Conservation (phyloP, 371 early-diverging fungal genomes). For the Blakeslea trispora region DNA sequence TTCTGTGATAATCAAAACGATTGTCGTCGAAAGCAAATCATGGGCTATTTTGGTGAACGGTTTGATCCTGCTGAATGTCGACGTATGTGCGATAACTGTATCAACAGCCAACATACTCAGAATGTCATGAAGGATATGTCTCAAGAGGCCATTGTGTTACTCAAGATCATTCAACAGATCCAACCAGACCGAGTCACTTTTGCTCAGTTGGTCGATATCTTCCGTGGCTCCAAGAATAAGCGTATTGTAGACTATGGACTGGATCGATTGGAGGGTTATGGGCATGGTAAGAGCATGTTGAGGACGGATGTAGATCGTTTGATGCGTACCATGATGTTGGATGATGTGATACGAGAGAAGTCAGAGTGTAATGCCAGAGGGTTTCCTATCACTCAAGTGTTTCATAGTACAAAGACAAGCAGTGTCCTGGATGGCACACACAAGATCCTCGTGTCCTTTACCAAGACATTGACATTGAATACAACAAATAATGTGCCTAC, state of each 20-base stretch:
- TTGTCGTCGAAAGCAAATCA: constrained; percentile 91
- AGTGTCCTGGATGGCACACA: constrained; percentile 2
- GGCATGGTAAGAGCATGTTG: constrained; percentile 54
- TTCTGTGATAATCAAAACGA: constrained; percentile 95
- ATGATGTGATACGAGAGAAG: constrained; percentile 5
- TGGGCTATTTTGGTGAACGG: constrained; percentile 95
- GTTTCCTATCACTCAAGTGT: constrained; percentile 23
- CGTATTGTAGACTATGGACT: constrained; percentile 55
- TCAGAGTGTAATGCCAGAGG: constrained; percentile 18
- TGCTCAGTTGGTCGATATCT: constrained; percentile 76
- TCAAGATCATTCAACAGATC: constrained; percentile 51
- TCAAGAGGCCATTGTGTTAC: constrained; percentile 54
- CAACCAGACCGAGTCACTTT: constrained; percentile 68
- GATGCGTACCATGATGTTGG: constrained; percentile 14
- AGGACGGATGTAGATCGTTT: constrained; percentile 18
- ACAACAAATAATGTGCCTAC: neutral
- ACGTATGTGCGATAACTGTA: constrained; percentile 96
- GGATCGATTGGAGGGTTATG: constrained; percentile 57
- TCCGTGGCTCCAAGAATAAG: constrained; percentile 70
- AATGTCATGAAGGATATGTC: constrained; percentile 53
- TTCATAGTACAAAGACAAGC: constrained; percentile 14
- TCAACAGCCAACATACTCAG: constrained; percentile 24
- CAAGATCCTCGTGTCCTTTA: constrained; percentile 2
- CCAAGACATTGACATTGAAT: neutral
- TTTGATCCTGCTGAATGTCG: constrained; percentile 76